These are phyloP conservation scores for Eucalyptus guilfoylei DNA, from an alignment of 345 rosid genomes.

Conservation along the genomic window DNA sequence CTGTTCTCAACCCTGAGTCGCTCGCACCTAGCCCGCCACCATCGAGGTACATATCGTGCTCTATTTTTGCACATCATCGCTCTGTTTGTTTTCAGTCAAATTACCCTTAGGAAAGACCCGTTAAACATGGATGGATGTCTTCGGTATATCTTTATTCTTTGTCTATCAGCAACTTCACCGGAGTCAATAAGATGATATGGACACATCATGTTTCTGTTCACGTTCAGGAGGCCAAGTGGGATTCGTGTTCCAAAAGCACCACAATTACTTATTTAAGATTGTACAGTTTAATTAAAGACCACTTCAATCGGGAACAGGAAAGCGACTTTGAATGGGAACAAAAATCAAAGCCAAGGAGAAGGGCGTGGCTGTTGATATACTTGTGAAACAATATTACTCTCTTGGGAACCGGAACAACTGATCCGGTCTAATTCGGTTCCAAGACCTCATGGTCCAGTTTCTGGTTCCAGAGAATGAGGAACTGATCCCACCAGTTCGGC, in stretches of 20 bases:
- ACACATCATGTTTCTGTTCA: too few species aligned
- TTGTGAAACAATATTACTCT: background rate
- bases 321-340: background rate
- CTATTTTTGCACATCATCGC: background rate
- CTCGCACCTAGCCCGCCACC: background rate
- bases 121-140: too few species aligned
- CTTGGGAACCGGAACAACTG: fast-evolving
- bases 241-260: background rate
- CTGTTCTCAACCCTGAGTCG: background rate
- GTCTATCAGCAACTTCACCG: too few species aligned
- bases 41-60: background rate
- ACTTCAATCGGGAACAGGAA: background rate
- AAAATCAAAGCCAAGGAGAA: background rate
- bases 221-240: background rate
- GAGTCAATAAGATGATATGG: too few species aligned
- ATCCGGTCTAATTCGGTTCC: fast-evolving
- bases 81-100: background rate
- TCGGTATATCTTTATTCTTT: too few species aligned
- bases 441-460: background rate
- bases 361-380: too few species aligned
- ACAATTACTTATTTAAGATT: background rate
- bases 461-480: fast-evolving
- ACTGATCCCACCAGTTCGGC: fast-evolving
- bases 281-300: background rate
- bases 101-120: too few species aligned